Conservation (phyloP, 23 red algal genomes). For the Gracilaria vermiculophylla region DNA sequence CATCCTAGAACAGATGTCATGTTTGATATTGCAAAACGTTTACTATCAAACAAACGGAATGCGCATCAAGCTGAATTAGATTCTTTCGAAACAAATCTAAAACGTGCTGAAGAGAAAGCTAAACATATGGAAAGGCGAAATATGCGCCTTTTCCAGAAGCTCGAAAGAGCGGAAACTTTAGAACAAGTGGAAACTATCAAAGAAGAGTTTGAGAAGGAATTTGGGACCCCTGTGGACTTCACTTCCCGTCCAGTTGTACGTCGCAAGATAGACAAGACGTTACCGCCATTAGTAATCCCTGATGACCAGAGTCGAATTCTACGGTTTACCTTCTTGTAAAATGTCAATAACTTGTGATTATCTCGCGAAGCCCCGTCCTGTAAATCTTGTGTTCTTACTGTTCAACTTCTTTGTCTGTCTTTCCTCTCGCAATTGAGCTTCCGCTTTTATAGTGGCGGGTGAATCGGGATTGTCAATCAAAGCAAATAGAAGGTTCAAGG, state of each 20-base stretch:
- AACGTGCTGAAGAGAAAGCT: slow-evolving; percentile 17
- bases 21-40: slow-evolving; percentile 33
- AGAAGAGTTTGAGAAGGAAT: slow-evolving; percentile 54
- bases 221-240: slow-evolving; percentile 1
- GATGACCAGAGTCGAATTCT: slow-evolving; percentile 49
- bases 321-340: slow-evolving; percentile 43
- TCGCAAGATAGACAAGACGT: slow-evolving; percentile 64
- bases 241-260: slow-evolving; percentile 28
- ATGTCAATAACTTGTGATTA: slow-evolving; percentile 1
- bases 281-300: slow-evolving; percentile 28
- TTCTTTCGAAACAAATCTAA: slow-evolving; percentile 24
- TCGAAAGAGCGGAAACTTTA: slow-evolving; percentile 56
- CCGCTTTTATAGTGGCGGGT: slow-evolving; percentile 22
- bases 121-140: slow-evolving; percentile 36
- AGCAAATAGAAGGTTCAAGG: slow-evolving; percentile 68
- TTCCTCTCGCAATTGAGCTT: slow-evolving; percentile 14
- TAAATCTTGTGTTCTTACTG: not conserved
- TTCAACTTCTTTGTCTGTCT: not conserved
- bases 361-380: slow-evolving; percentile 40
- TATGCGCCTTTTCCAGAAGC: slow-evolving; percentile 46
- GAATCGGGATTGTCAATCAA: slow-evolving; percentile 64
- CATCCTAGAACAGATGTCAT: slow-evolving; percentile 2
- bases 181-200: slow-evolving; percentile 49
- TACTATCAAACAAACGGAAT: not conserved
- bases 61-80: slow-evolving; percentile 31